Base-by-base conservation (phyloP, 2,329 filamentous ascomycete species). In the Fusarium algeriense region DNA sequence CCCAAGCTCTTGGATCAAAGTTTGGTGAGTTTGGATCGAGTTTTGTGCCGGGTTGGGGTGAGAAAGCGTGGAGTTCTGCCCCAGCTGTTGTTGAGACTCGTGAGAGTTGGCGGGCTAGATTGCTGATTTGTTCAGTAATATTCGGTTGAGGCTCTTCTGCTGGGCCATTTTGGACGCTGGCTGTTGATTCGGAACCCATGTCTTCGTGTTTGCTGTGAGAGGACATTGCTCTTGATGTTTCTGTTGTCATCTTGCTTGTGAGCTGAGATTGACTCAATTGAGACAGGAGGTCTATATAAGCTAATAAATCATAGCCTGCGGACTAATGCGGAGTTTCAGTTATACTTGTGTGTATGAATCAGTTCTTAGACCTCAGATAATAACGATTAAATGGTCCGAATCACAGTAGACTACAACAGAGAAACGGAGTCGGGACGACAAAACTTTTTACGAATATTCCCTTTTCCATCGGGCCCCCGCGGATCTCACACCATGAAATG, bases 1-100 rank as follows among this genome's bases (percentile, higher is more conserved):
- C 70, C 78, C 77, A 79, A 35, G 64, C 73, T 10, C 60, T 50
- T 3, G 76, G 52, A 35, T 79, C 72, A 26, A 79, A 79, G 12
- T 55, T 72, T 13, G 75, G 40, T 1, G 77, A 79, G 17, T 46
- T 56, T 1, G 77, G 77, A 17, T 79, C 75, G 2, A 79, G 50
- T 44, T 44, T 59, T 1, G 67, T 70, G 8, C 73, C 75, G 2
- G 70, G 61, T 20, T 66, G 43, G 0, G 76, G 76, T 11, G 57
- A 72, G 13, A 76, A 64, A 10, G 72, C 74, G 9, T 73, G 37
- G 0, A 75, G 34, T 32, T 76, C 71, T 1, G 54, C 34, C 12
- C 52, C 70, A 2, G 59, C 65, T 40, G 68, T 71, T 13, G 65
- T 63, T 1, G 72, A 73, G 1, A 58, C 65, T n/a, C 55, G 28